A percentile compares a stretch with the other conserved stretches of the same genome.
These are phyloP conservation scores for Stygiomarasmius scandens DNA, from an alignment of 1,284 basidiomycete genomes.

Conservation along the genomic window DNA sequence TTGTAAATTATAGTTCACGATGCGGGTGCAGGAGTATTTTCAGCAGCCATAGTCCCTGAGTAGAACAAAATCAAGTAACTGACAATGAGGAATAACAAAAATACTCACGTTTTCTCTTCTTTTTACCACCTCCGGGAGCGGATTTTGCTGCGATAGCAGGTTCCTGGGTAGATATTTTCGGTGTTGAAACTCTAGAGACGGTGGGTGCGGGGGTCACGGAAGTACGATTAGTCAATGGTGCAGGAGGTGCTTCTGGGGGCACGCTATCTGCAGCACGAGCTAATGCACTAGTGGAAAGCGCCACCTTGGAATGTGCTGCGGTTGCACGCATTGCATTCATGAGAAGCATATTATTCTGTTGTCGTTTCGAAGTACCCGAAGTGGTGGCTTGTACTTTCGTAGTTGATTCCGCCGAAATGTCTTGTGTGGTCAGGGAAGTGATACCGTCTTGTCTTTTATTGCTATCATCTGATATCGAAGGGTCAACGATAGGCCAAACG, in stretches of 20 bases:
- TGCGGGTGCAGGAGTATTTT: slow-evolving; percentile 1
- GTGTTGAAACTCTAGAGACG: slow-evolving; percentile 41
- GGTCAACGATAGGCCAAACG: slow-evolving; percentile 75
- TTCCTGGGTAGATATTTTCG: slow-evolving; percentile 50
- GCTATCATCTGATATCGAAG: slow-evolving; percentile 44
- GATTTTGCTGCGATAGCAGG: slow-evolving; percentile 40
- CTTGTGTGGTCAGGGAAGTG: slow-evolving; percentile 27
- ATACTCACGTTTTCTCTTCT: slow-evolving; percentile 68
- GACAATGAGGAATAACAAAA: neutral
- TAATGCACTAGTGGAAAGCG: slow-evolving; percentile 41
- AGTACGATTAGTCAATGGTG: slow-evolving; percentile 37
- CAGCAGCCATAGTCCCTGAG: slow-evolving; percentile 4
- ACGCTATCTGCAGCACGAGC: slow-evolving; percentile 35
- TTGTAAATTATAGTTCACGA: too few species aligned
- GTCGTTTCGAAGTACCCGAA: slow-evolving; percentile 46
- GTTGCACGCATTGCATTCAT: slow-evolving; percentile 78
- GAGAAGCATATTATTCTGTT: slow-evolving; percentile 68
- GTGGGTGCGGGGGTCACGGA: slow-evolving; percentile 60
- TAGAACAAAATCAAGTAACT: neutral
- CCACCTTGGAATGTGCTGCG: slow-evolving; percentile 62
- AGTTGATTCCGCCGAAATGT: slow-evolving; percentile 25
- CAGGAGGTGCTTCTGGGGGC: slow-evolving; percentile 42
- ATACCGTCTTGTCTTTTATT: slow-evolving; percentile 48
- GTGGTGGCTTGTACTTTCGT: slow-evolving; percentile 27
- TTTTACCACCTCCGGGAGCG: slow-evolving; percentile 59